These are phyloP conservation scores for Diplocarpon rosae DNA, from an alignment of 2,329 filamentous ascomycete species.

Conservation along the genomic window DNA sequence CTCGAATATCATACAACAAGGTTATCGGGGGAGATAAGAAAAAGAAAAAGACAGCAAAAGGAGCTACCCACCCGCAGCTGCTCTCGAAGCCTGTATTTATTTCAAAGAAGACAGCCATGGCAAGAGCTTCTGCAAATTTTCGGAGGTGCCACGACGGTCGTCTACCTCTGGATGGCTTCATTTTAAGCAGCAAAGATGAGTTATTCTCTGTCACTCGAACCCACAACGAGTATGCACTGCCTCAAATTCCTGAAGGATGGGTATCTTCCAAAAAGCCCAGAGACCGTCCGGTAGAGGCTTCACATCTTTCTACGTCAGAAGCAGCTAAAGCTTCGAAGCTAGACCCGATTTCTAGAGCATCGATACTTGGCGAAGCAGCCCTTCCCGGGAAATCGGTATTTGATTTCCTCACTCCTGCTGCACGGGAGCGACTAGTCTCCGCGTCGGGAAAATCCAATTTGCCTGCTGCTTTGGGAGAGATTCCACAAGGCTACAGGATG, in stretches of 20 bases:
- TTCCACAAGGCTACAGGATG: conserved; percentile 52
- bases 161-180: conserved; percentile 69
- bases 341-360: conserved; percentile 66
- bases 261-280: conserved; percentile 40
- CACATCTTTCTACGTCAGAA: conserved; percentile 59
- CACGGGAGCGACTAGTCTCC: conserved; percentile 64
- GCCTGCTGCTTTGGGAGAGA: conserved; percentile 66
- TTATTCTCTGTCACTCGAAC: conserved; percentile 35
- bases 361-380: conserved; percentile 66
- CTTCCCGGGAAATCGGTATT: conserved; percentile 92
- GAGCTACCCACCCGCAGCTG: conserved; percentile 51
- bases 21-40: conserved; percentile 73
- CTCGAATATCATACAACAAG: conserved; percentile 77
- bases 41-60: conserved; percentile 53
- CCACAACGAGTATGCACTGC: conserved; percentile 49
- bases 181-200: conserved; percentile 47
- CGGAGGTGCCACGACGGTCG: conserved; percentile 76
- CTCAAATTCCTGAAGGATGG: not conserved
- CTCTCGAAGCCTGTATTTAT: conserved; percentile 63
- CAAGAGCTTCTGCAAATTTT: conserved; percentile 34
- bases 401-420: conserved; percentile 72
- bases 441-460: conserved; percentile 68
- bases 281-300: conserved; percentile 25
- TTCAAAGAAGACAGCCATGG: conserved; percentile 48
- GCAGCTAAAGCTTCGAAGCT: conserved; percentile 67